Evolutionary conservation across 768 basidiomycete genomes (phyloP), one percentile per base, ranked within the genome.

Genomic region (Psilocybe tampanensis): DNA sequence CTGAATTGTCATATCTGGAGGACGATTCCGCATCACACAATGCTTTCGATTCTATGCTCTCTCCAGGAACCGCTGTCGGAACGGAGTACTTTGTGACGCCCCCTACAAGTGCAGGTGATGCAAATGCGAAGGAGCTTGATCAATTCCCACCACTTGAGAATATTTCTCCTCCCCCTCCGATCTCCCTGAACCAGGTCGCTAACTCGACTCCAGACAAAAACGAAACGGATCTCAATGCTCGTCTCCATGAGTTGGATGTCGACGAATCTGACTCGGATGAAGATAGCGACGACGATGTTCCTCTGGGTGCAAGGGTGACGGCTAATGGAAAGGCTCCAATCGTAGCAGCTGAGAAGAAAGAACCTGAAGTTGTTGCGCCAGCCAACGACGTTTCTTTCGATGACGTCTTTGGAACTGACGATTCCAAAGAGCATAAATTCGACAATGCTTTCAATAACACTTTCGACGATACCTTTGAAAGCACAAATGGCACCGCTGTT

Each of bases 1-100:
- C 59, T 15, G 64, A 63, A 39, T 23, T 61, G 8, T 62, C 58
- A 19, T 59, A 62, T 44, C 59, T 65, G 12, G 44, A 42, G 19
- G 48, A 65, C 2, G 61, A 22, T 9, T 32, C 54, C 8, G 26
- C 48, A 29, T 29, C 29, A 2, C 19, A 39, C 18, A 50, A 54
- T 24, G 53, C 41, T 2, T 36, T 49, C 34, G 60, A 60, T 19
- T 11, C 47, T 15, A 43, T 59, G 8, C 21, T 58, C 17, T 66
- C 80, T 32, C 74, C 76, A 17, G 67, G 62, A 19, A 68, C 66
- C 1, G 62, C 66, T 13, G 66, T 68, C 59, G 72, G 80, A 26
- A 80, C 72, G 36, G 87, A 89, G 29, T 62, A 77, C 15, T 90
- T 90, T 63, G 73, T 78, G 47, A 89, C 87, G 0, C 86, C 88